Conservation (phyloP, 768 basidiomycete genomes). For the Boletus coccyginus region DNA sequence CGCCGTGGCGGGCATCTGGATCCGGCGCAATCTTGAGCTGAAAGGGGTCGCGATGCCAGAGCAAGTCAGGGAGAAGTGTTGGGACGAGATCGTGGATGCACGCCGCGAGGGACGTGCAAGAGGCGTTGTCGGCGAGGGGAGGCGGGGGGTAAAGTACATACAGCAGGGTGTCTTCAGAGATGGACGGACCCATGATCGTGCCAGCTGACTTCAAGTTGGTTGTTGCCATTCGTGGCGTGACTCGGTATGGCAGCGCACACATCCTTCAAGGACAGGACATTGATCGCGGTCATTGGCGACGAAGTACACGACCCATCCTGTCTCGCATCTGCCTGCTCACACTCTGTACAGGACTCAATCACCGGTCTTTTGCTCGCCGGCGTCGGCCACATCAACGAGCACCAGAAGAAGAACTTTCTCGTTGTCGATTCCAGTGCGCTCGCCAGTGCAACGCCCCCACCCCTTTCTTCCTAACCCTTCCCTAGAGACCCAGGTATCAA, state of each 20-base stretch:
- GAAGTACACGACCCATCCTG: constrained; percentile 54
- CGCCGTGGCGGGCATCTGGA: constrained; percentile 32
- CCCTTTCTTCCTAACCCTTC: constrained; percentile 9
- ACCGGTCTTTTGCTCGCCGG: constrained; percentile 95
- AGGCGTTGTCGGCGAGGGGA: constrained; percentile 52
- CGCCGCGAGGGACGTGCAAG: constrained; percentile 63
- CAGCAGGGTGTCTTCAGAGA: constrained; percentile 83
- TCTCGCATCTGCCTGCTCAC: constrained; percentile 7
- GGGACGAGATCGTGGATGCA: constrained; percentile 61
- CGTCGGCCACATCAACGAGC: constrained; percentile 85
- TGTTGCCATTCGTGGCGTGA: constrained; percentile 17
- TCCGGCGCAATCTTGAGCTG: constrained; percentile 65
- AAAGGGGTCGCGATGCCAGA: constrained; percentile 86
- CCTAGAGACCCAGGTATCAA: constrained; percentile 85
- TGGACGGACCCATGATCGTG: constrained; percentile 71
- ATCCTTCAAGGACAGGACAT: constrained; percentile 75
- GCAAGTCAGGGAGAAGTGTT: constrained; percentile 52
- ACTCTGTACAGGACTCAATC: constrained; percentile 76
- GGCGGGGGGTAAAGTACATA: constrained; percentile 68
- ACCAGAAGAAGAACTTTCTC: constrained; percentile 97
- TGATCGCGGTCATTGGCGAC: constrained; percentile 96
- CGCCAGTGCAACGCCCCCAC: not conserved
- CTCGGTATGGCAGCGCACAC: constrained; percentile 46
- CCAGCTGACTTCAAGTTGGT: constrained; percentile 38
- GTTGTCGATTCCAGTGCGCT: constrained; percentile 90